Conservation (phyloP, 177 flowering plant genomes). For the Vitis hybrid region DNA sequence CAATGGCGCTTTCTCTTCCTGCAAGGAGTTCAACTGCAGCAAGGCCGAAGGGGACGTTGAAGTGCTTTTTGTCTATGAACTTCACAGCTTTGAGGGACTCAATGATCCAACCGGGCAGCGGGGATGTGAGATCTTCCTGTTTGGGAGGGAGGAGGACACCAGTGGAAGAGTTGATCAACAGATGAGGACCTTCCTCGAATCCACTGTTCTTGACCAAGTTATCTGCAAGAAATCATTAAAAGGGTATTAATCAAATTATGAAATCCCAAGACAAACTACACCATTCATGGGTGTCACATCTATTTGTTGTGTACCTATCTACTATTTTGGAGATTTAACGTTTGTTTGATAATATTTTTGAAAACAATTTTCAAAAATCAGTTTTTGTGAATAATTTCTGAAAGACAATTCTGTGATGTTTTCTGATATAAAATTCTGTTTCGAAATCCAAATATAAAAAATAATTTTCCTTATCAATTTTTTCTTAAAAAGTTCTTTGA, state of each 20-base stretch:
- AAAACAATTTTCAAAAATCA: too few relatives aligned
- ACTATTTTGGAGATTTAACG: too few relatives aligned
- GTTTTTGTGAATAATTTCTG: too few relatives aligned
- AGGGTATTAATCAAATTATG: background rate
- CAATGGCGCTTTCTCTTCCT: conserved; percentile 87
- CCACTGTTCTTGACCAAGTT: conserved; percentile 71
- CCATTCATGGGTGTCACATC: too few relatives aligned
- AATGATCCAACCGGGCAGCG: conserved; percentile 93
- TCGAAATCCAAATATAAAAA: too few relatives aligned
- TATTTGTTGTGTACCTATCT: background rate
- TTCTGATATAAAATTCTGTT: too few relatives aligned
- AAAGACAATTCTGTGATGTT: too few relatives aligned
- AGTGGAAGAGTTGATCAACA: conserved; percentile 52
- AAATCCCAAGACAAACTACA: too few relatives aligned
- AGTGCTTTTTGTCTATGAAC: conserved; percentile 70
- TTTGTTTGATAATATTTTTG: too few relatives aligned
- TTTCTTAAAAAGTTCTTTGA: too few relatives aligned
- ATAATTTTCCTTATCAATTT: too few relatives aligned
- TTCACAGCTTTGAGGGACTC: conserved; percentile 90
- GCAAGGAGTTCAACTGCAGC: conserved; percentile 84
- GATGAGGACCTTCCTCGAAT: conserved; percentile 82
- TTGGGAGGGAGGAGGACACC: conserved; percentile 88
- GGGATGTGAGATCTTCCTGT: conserved; percentile 68
- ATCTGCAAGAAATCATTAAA: conserved; percentile 35
- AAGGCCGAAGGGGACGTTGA: conserved; percentile 62